Base-by-base conservation (phyloP, 2,329 filamentous ascomycete species). In the Pseudocercospora vitis region DNA sequence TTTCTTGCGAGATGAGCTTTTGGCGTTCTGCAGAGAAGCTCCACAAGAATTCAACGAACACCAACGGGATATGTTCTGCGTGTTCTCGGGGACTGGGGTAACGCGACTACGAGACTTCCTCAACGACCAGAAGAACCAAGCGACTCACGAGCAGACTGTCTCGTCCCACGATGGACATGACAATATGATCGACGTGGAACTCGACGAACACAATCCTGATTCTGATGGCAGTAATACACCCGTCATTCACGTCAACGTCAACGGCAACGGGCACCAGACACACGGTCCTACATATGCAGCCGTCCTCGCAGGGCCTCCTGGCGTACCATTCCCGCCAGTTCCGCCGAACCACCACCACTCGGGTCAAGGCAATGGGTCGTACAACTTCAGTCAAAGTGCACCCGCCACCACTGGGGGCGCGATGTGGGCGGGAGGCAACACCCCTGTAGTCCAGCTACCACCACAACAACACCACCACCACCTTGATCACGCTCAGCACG, bases 31-130 rank as follows among this genome's bases (percentile, higher is more conserved):
- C 68, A 85, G 94, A 57, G 85, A 88, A 63, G 90, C 94, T 1
- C 94, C 94, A 31, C 73, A 81, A 85, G 94, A 97, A 72, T 99
- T 99, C 70, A 97, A 91, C 14, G 88, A 92, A 42, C 91, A 96
- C 68, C 94, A 99, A 71, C 85, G 94, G 58, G 87, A 92, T 48
- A 90, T 97, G 6, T 99, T 99, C 70, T 99, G 94, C 68, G 94
- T 99, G 50, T 99, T 99, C 71, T 96, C 91, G 1, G 92, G 94
- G 4, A 81, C 83, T 21, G 91, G 91, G 51, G 92, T 99, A 1
- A 77, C 78, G 35, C 82, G 83, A 33, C 82, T 99, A 21, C 86
- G 92, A 35, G 81, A 86, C 23, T 88, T 91, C 67, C 79, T 99
- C 32, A 95, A 91, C 60, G 72, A 73, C 58, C 63, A 65, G 47